Evolutionary conservation across 2,329 filamentous ascomycete genomes (phyloP).

Genomic region (Alternaria sp.): DNA sequence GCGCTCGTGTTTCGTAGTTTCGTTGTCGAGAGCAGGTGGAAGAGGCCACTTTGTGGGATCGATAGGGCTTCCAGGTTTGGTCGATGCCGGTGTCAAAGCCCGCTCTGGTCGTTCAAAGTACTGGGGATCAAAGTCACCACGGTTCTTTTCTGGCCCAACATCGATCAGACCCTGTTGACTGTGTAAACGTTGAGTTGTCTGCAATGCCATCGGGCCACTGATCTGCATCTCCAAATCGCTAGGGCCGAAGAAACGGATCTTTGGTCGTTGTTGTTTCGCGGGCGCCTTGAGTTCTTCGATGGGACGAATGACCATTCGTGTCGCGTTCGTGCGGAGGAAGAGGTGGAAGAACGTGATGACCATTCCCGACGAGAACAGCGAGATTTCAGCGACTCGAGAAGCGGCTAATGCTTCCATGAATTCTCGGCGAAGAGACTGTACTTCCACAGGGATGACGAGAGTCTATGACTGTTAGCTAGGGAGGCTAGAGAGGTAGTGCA

Average conservation of each 20-base stretch:
- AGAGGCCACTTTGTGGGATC: conserved; percentile 48
- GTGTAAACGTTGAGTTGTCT: conserved; percentile 41
- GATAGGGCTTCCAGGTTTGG: conserved; percentile 32
- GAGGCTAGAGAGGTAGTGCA: neutral
- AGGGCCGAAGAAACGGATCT: conserved; percentile 56
- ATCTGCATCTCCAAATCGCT: conserved; percentile 52
- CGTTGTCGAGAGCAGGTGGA: conserved; percentile 36
- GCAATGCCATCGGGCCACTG: conserved; percentile 45
- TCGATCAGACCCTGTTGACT: conserved; percentile 46
- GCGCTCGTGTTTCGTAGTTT: conserved; percentile 27
- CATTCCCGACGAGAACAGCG: conserved; percentile 69
- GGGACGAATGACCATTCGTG: conserved; percentile 61
- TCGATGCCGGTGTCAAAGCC: conserved; percentile 39
- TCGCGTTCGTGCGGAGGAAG: conserved; percentile 69
- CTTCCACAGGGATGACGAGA: conserved; percentile 69
- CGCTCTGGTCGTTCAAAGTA: conserved; percentile 43
- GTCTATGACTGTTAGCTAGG: conserved; percentile 40
- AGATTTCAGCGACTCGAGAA: conserved; percentile 69
- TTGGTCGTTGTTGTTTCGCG: conserved; percentile 55
- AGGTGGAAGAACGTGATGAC: conserved; percentile 70
- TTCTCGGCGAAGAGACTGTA: conserved; percentile 56
- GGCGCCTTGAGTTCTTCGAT: conserved; percentile 52
- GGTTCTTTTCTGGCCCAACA: conserved; percentile 47
- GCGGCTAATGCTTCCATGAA: conserved; percentile 57
- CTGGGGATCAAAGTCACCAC: conserved; percentile 40